A percentile compares a stretch with the other conserved stretches of the same genome.
phyloP scores from a whole-genome alignment of 2,329 filamentous ascomycete species.

The Metarhizium sp. region DNA sequence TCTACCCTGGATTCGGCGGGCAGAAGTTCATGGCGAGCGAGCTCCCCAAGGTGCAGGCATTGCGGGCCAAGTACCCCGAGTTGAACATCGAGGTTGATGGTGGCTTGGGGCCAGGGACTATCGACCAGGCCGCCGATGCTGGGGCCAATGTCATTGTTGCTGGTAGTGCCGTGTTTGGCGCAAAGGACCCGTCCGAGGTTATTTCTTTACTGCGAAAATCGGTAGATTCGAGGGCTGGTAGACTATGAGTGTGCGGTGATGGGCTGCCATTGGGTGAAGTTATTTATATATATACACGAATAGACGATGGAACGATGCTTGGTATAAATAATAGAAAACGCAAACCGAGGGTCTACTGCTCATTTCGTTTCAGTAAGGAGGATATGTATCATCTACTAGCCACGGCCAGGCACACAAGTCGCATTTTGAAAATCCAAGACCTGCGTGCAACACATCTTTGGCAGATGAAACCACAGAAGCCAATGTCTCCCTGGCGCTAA shows the following conservation, averaged over 20 bases:
- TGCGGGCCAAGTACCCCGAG: constrained; percentile 77
- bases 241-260: constrained; percentile 19
- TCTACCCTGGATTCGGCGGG: constrained; percentile 92
- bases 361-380: not conserved
- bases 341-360: not conserved
- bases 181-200: constrained; percentile 77
- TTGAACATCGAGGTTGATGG: constrained; percentile 97
- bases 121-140: constrained; percentile 88
- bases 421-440: no score
- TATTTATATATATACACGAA: not conserved
- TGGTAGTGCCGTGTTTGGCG: constrained; percentile 90
- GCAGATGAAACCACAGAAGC: not conserved
- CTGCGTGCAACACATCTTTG: not conserved
- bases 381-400: no score
- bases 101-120: constrained; percentile 77
- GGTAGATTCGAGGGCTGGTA: constrained; percentile 53
- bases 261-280: not conserved
- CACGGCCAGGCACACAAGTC: not conserved
- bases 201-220: constrained; percentile 72
- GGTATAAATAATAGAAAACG: not conserved
- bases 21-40: constrained; percentile 98
- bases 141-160: constrained; percentile 98
- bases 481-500: not conserved
- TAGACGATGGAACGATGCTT: not conserved
- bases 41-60: constrained; percentile 81